Evolutionary conservation across 163 green algal species (phyloP).

Genomic region (Volvox carteri): DNA sequence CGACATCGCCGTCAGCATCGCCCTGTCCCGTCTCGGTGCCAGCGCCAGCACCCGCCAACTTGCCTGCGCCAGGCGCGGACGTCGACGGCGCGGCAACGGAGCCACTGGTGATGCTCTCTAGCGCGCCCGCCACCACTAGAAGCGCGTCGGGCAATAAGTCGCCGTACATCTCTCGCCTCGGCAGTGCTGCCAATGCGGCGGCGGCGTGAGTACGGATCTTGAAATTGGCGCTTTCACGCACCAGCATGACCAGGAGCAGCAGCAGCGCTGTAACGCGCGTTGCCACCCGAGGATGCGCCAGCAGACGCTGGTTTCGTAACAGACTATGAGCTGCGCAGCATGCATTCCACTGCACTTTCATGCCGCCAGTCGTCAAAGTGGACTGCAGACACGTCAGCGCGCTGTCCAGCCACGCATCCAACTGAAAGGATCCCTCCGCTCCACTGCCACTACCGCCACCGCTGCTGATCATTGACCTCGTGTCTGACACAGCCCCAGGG

Average conservation of each 20-base stretch:
- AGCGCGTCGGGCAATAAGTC: conserved; percentile 66
- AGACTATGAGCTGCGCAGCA: conserved; percentile 70
- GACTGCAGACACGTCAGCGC: conserved; percentile 67
- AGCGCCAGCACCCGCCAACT: not conserved
- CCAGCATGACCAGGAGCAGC: conserved; percentile 73
- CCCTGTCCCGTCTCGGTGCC: not conserved
- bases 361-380: conserved; percentile 73
- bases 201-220: conserved; percentile 80
- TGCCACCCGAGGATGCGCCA: conserved; percentile 2
- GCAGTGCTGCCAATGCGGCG: conserved; percentile 66
- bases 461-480: not conserved
- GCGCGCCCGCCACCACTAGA: conserved; percentile 60
- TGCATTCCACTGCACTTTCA: conserved; percentile 85
- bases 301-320: conserved; percentile 58
- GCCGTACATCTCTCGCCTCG: conserved; percentile 54
- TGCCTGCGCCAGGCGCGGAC: not conserved
- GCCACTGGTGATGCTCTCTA: conserved; percentile 59
- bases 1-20: not conserved
- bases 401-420: conserved; percentile 62
- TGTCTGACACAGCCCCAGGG: not conserved
- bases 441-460: not conserved
- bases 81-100: not conserved
- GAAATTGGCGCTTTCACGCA: conserved; percentile 79
- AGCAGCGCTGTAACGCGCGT: conserved; percentile 57
- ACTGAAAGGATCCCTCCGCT: too few species aligned